phyloP scores from a whole-genome alignment of 306 rosid species.

The Hylodesmum podocarpum region DNA sequence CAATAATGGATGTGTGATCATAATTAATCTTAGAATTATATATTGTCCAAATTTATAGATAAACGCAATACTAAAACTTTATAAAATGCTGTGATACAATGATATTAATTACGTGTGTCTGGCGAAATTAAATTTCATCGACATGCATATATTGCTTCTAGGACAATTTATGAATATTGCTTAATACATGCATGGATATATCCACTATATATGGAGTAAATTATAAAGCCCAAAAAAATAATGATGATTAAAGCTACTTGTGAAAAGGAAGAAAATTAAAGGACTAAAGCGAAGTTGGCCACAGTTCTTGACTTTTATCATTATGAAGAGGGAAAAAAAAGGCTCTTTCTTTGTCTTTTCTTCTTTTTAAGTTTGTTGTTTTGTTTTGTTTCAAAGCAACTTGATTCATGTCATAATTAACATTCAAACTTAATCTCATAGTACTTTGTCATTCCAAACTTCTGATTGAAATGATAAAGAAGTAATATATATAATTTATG shows the following conservation, averaged over 20 bases:
- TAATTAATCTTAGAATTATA: neutral
- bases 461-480: neutral
- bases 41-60: neutral
- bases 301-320: neutral
- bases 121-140: neutral
- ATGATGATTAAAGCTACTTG: neutral
- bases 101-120: neutral
- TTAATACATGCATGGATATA: neutral
- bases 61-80: neutral
- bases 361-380: no score
- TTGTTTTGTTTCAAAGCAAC: neutral
- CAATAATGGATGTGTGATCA: neutral
- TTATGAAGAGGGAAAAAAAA: neutral
- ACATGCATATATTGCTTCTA: neutral
- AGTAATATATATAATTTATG: neutral
- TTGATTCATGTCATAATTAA: neutral
- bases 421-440: neutral
- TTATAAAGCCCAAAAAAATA: neutral
- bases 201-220: neutral
- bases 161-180: neutral
- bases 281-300: neutral
- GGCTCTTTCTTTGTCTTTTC: neutral
- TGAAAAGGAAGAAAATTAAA: neutral
- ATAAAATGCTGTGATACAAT: neutral
- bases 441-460: neutral